Evolutionary conservation across 257 asterid species (phyloP).

Genomic region (Forsythia suspensa): DNA sequence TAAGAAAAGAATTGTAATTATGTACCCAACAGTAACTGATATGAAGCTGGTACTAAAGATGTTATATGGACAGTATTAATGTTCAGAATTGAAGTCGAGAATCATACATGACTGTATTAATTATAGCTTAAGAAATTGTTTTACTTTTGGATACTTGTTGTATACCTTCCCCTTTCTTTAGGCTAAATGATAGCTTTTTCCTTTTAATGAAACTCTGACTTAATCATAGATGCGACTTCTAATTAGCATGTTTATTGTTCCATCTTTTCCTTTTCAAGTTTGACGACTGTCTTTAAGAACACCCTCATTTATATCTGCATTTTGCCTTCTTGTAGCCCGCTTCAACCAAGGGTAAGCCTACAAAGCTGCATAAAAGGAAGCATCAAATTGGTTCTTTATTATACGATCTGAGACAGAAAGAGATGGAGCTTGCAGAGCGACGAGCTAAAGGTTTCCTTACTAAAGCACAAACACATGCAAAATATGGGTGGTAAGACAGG

Average conservation of each 20-base stretch:
- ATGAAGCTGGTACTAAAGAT: background rate
- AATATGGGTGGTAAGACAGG: slow-evolving; percentile 80
- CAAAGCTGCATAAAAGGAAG: slow-evolving; percentile 91
- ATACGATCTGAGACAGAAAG: slow-evolving; percentile 85
- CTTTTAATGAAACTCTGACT: background rate
- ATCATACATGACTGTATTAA: background rate
- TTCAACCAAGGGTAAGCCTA: slow-evolving; percentile 83
- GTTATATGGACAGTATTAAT: background rate
- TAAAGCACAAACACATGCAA: slow-evolving; percentile 97
- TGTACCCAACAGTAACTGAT: background rate
- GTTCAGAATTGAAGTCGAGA: background rate
- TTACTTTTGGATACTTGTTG: background rate
- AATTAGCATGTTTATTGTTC: background rate
- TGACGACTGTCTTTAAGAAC: background rate
- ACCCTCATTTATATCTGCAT: slow-evolving; percentile 4
- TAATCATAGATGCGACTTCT: background rate
- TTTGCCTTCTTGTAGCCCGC: slow-evolving; percentile 59
- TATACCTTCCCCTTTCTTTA: background rate
- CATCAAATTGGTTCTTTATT: slow-evolving; percentile 83
- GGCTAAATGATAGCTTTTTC: background rate
- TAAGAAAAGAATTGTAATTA: background rate
- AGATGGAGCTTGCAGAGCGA: slow-evolving; percentile 79
- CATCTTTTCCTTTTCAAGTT: background rate
- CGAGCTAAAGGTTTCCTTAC: slow-evolving; percentile 78
- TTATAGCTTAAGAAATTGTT: background rate